Base-by-base conservation (phyloP, 768 basidiomycete genomes). In the Cubamyces sp. region DNA sequence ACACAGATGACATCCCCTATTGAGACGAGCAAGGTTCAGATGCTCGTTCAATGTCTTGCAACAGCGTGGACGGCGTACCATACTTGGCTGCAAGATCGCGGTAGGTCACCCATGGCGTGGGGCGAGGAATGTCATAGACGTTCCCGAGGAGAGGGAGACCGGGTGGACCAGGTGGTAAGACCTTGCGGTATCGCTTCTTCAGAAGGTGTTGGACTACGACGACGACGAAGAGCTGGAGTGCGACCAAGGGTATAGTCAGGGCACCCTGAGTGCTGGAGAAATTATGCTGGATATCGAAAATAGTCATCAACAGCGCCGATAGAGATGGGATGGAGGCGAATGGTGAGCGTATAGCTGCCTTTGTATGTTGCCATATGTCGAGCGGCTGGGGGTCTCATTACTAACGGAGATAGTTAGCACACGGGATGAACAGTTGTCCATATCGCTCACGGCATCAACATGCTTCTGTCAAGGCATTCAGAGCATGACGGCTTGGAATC, bases 61-160 rank as follows among this genome's bases (percentile, higher is more conserved):
- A 1, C 14, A 18, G 43, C 11, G n/a, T 11, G n/a, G 26, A 14
- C 18, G 3, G 15, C 42, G 6, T 37, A 55, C 54, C 54, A 25
- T 55, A 46, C 26, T 19, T 14, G 6, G n/a, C 28, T 14, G 26
- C 15, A 2, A 55, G 28, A 19, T 55, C 43, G 5, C 54, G 54
- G 18, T 45, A 55, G 8, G 42, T n/a, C 3, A 55, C 42, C 54
- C 54, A 55, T 1, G 42, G 4, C 8, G 45, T 5, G 11, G 45
- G 9, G 43, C 30, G 39, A 3, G 54, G 54, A 15, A 55, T 55
- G 42, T 45, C 54, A 18, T 30, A 39, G 6, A 30, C 40, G 45
- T 55, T 55, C 4, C 54, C 54, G 23, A 55, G 12, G 23, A 55
- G 18, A 3, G 54, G 54, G 2, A 55, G 43, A n/a, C 54, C 42